Percentiles rank a stretch among this genome's conserved stretches.
phyloP scores from a whole-genome alignment of 768 basidiomycete genomes.

The Rossbeevera mucosa region DNA sequence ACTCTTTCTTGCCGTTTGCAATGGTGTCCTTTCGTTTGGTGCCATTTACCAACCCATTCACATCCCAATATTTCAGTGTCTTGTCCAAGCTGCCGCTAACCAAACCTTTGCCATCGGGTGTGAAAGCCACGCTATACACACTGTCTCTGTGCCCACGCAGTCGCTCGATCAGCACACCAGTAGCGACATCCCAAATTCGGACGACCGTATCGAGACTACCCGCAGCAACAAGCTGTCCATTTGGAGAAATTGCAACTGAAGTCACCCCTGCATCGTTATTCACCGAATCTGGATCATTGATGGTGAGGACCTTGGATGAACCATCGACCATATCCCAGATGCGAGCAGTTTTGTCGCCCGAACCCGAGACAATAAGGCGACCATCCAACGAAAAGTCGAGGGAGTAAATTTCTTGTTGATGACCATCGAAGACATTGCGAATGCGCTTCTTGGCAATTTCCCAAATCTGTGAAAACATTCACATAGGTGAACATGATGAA shows the following conservation, averaged over 20 bases:
- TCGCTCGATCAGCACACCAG: conserved; percentile 63
- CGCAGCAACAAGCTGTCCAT: conserved; percentile 60
- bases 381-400: conserved; percentile 90
- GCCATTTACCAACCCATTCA: conserved; percentile 36
- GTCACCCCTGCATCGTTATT: conserved; percentile 65
- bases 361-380: conserved; percentile 81
- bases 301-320: conserved; percentile 31
- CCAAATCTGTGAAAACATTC: conserved; percentile 66
- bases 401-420: conserved; percentile 91
- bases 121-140: conserved; percentile 89
- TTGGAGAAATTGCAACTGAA: conserved; percentile 73
- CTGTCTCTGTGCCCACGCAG: conserved; percentile 77
- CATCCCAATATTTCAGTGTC: conserved; percentile 85
- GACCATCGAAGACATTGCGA: conserved; percentile 78
- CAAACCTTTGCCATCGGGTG: conserved; percentile 82
- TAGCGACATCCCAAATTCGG: conserved; percentile 73
- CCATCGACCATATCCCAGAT: conserved; percentile 58
- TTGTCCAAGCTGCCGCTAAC: conserved; percentile 91
- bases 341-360: conserved; percentile 68
- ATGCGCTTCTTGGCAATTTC: conserved; percentile 80
- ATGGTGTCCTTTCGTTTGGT: conserved; percentile 32
- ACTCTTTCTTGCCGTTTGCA: conserved; percentile 45
- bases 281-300: conserved; percentile 49
- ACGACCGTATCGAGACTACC: conserved; percentile 75
- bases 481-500: neutral